These are phyloP conservation scores for Ganoderma meredithae DNA, from an alignment of 1,284 basidiomycete species.

Conservation along the genomic window DNA sequence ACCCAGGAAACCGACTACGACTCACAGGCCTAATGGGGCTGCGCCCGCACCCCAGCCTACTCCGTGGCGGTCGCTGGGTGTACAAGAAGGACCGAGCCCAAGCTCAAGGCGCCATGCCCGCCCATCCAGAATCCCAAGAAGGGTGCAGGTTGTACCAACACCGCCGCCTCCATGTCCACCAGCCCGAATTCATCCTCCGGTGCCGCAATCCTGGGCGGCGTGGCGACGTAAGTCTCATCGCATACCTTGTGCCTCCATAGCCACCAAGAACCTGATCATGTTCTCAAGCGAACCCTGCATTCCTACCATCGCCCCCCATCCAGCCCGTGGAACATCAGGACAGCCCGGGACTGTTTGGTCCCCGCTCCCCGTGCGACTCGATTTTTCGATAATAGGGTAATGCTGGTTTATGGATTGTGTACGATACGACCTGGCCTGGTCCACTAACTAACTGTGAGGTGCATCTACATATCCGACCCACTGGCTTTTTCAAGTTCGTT, in stretches of 20 bases:
- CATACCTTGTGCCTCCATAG: neutral
- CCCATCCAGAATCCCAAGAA: constrained; percentile 44
- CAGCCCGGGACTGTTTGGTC: constrained; percentile 59
- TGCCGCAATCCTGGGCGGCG: constrained; percentile 53
- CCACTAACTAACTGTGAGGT: no score
- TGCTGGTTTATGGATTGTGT: no score
- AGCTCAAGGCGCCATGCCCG: constrained; percentile 38
- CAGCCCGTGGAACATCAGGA: constrained; percentile 50
- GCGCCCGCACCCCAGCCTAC: constrained; percentile 29
- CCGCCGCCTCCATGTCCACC: constrained; percentile 35
- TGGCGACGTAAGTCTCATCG: constrained; percentile 69
- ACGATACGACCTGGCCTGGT: no score
- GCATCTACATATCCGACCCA: no score
- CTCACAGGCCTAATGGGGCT: constrained; percentile 18
- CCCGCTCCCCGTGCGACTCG: no score
- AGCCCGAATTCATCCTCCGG: constrained; percentile 28
- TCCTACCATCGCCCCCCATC: constrained; percentile 47
- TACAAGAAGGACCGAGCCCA: constrained; percentile 51
- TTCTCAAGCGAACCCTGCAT: constrained; percentile 31
- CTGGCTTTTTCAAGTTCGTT: no score
- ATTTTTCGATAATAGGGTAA: no score
- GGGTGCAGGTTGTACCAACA: constrained; percentile 21
- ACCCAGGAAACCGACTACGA: constrained; percentile 54
- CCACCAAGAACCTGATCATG: neutral
- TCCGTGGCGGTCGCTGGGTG: constrained; percentile 24